phyloP scores from a whole-genome alignment of 1,284 basidiomycete genomes.

The Ceratobasidium sp. region DNA sequence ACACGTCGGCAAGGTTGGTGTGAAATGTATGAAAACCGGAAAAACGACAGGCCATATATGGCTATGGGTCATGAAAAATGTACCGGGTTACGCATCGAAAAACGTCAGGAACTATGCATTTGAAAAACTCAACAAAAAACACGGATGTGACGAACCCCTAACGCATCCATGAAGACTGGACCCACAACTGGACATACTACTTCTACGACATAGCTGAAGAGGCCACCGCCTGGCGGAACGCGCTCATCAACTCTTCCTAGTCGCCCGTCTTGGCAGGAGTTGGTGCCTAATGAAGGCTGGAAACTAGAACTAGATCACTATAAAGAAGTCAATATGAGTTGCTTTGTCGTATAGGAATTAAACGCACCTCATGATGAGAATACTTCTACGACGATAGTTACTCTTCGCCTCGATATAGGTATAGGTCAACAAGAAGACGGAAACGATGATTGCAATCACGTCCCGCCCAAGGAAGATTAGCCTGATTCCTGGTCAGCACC shows the following conservation, averaged over 20 bases:
- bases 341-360: background rate
- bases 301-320: conserved; percentile 83
- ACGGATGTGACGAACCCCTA: background rate
- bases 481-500: conserved; percentile 61
- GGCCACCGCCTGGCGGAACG: background rate
- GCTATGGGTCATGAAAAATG: no score
- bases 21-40: background rate
- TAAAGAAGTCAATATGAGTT: conserved; percentile 4
- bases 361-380: conserved; percentile 85
- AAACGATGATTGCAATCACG: conserved; percentile 93
- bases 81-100: background rate
- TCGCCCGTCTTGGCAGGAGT: background rate
- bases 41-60: no score
- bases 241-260: background rate
- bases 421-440: conserved; percentile 97
- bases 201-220: conserved; percentile 23
- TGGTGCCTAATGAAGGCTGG: conserved; percentile 85
- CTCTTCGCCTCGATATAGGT: conserved; percentile 98
- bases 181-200: conserved; percentile 28
- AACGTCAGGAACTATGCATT: background rate
- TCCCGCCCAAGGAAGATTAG: conserved; percentile 99
- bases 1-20: background rate
- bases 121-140: background rate
- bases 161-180: conserved; percentile 28
- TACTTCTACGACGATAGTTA: conserved; percentile 94